Evolutionary conservation across 805 yeast genomes (phyloP), one percentile per base, ranked within the genome.

Genomic region (Saccharomycopsis malanga): DNA sequence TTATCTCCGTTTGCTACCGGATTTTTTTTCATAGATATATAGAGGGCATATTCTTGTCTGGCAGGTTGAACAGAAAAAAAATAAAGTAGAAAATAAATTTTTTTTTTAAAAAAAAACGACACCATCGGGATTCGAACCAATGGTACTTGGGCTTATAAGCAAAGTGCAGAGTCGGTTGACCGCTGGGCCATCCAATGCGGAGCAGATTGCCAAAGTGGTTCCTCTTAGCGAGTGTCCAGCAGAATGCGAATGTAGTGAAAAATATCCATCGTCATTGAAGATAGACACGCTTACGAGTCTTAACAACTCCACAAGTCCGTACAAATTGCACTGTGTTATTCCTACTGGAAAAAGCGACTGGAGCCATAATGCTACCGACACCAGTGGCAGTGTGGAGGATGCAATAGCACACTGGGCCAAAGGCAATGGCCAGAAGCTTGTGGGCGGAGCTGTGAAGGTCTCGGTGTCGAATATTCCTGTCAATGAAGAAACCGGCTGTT

Each of bases 311-410:
- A 79, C 95, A 0, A 74, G 73, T 53, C 79, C 84, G 1, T 79
- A 78, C 38, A 81, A 79, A 2, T 59, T 83, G 21, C 97, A 89
- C 55, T 67, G 87, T 20, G 65, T 91, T 29, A 80, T 89, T 0
- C 83, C 96, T 2, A 88, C 97, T 0, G 94, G 93, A 9, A 79
- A 80, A 55, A 60, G 75, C 0, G 95, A 91, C 63, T 91, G 98
- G 98, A 68, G 65, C 14, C 91, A 77, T 52, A 84, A 84, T 58
- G 86, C 95, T 2, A 69, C 72, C 6, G 67, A 70, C 7, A 75
- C 72, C 25, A 44, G 58, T 21, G 64, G 68, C 2, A 68, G 79
- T 0, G 66, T 83, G 32, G 73, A 79, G 34, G 54, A 69, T 32
- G 66, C 63, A 9, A 65, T 79, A 7, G 61, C 63, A 18, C 49